Evolutionary conservation across 2,329 filamentous ascomycete species (phyloP), one percentile per base, ranked within the genome.

Genomic region (Aspergillus amoenus): DNA sequence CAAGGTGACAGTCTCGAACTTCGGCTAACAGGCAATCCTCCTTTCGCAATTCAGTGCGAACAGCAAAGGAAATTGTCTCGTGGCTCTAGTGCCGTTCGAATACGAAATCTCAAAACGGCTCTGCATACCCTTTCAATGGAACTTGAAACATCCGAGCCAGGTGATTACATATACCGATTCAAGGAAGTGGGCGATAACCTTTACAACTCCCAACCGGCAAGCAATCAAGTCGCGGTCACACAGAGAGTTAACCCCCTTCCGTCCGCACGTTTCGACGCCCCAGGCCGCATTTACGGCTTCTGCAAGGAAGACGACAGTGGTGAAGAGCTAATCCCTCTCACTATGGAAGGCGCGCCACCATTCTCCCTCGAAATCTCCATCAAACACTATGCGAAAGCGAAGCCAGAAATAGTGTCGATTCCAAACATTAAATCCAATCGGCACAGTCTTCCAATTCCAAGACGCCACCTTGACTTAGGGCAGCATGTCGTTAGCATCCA

Each of bases 211-310:
- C 86, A 90, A 66, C 81, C 82, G 59, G 84, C 84, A 63, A 87
- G 88, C 67, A 79, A 81, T 18, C 84, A 88, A 5, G 73, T 97
- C 34, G 79, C 84, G 12, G 79, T 99, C 32, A 85, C 89, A 64
- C 94, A 99, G 73, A 88, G 83, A 22, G 91, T 99, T 49, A 89
- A 96, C 68, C 83, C 91, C 13, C 89, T 89, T 57, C 94, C 94
- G 1, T 85, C 87, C 2, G 94, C 93, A 4, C 81, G 83, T 5
- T 99, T 99, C 70, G 82, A 84, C 57, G 90, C 90, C 64, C 91
- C 93, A 3, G 93, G 93, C 15, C 94, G 94, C 73, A 93, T 91
- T 0, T 97, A 97, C 80, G 96, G 94, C 71, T 96, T 93, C 75
- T 99, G 94, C 77, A 88, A 92, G 72, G 87, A 92, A 56, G 91